These are phyloP conservation scores for Pseudogymnoascus sp. DNA, from an alignment of 2,329 filamentous ascomycete genomes.

Conservation along the genomic window DNA sequence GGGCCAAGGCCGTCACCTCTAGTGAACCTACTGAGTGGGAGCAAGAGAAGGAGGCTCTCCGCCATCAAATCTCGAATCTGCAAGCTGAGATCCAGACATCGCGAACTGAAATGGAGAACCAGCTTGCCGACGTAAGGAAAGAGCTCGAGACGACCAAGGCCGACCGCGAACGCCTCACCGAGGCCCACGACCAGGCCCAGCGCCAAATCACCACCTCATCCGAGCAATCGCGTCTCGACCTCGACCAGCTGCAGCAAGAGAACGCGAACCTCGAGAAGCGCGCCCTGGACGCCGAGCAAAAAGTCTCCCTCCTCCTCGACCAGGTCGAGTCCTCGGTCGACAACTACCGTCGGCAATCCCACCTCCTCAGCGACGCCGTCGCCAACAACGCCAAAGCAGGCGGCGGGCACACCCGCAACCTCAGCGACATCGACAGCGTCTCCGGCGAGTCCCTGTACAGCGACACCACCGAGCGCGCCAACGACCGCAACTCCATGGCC, in stretches of 20 bases:
- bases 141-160: slow-evolving; percentile 59
- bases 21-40: slow-evolving; percentile 59
- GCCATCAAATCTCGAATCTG: slow-evolving; percentile 60
- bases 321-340: slow-evolving; percentile 92
- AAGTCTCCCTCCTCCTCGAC: slow-evolving; percentile 85
- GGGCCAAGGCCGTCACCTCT: slow-evolving; percentile 40
- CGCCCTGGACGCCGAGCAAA: slow-evolving; percentile 83
- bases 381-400: slow-evolving; percentile 19
- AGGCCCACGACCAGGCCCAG: slow-evolving; percentile 45
- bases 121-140: slow-evolving; percentile 60
- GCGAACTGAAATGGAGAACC: slow-evolving; percentile 60
- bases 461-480: slow-evolving; percentile 39
- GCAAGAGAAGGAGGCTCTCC: slow-evolving; percentile 60
- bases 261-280: slow-evolving; percentile 75
- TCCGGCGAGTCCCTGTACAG: slow-evolving; percentile 51
- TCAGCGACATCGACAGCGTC: slow-evolving; percentile 45
- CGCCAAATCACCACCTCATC: slow-evolving; percentile 50
- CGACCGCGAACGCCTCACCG: slow-evolving; percentile 62
- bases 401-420: slow-evolving; percentile 28
- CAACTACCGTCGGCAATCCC: slow-evolving; percentile 78
- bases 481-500: slow-evolving; percentile 59
- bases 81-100: slow-evolving; percentile 63
- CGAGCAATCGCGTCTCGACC: slow-evolving; percentile 54
- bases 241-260: slow-evolving; percentile 77
- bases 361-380: slow-evolving; percentile 40